A percentile compares a stretch with the other conserved stretches of the same genome.
phyloP scores from a whole-genome alignment of 208 protist genomes.

The Leishmania amazonensis region DNA sequence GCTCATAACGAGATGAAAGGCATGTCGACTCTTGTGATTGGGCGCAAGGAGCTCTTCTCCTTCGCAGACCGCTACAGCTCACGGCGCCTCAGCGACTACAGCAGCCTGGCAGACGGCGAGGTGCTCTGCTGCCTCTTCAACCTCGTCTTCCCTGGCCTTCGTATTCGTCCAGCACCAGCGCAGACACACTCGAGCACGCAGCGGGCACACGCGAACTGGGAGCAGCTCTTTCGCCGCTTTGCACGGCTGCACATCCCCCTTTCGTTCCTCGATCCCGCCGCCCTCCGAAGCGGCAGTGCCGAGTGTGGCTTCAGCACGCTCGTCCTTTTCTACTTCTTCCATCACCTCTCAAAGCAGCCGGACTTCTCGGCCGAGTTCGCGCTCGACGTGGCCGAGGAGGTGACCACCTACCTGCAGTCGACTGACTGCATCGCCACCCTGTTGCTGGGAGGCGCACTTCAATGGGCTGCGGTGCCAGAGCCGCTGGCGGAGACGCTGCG shows the following conservation, averaged over 20 bases:
- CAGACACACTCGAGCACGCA: slow-evolving; percentile 71
- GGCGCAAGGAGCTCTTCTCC: slow-evolving; percentile 78
- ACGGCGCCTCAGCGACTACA: slow-evolving; percentile 57
- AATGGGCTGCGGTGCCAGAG: slow-evolving; percentile 49
- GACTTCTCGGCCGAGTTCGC: slow-evolving; percentile 85
- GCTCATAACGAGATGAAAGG: background rate
- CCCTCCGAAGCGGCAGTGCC: slow-evolving; percentile 35
- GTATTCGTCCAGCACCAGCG: slow-evolving; percentile 52
- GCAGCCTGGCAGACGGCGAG: slow-evolving; percentile 52
- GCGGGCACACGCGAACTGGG: slow-evolving; percentile 60
- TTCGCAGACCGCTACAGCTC: slow-evolving; percentile 78
- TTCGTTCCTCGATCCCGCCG: slow-evolving; percentile 42
- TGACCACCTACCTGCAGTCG: slow-evolving; percentile 73
- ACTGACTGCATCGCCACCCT: slow-evolving; percentile 74
- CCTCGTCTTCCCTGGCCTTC: slow-evolving; percentile 60
- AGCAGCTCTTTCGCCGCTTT: slow-evolving; percentile 49
- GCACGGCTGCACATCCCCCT: slow-evolving; percentile 56
- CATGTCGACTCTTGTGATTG: slow-evolving; percentile 53
- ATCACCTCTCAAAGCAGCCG: slow-evolving; percentile 65
- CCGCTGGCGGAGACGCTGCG: slow-evolving; percentile 43
- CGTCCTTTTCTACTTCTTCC: slow-evolving; percentile 83
- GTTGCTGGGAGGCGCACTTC: slow-evolving; percentile 59
- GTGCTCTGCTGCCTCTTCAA: slow-evolving; percentile 73
- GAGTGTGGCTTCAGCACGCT: slow-evolving; percentile 71
- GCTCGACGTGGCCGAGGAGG: slow-evolving; percentile 55